A percentile compares a stretch with the other conserved stretches of the same genome.
phyloP scores from a whole-genome alignment of 2,329 filamentous ascomycete genomes.

The Escovopsis sp. region DNA sequence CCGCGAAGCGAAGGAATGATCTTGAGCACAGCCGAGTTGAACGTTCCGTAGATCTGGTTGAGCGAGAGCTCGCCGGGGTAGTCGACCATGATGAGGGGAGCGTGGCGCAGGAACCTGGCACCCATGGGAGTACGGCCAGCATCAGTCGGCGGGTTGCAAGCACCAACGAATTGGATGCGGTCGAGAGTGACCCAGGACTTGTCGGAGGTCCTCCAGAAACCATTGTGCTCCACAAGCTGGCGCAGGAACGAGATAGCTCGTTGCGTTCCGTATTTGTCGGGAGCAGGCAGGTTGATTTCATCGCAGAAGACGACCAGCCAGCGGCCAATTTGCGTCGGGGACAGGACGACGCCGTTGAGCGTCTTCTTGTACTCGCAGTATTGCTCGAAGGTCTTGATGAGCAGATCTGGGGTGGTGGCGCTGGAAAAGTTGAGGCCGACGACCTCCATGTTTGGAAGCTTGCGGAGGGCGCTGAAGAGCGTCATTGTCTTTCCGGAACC shows the following conservation, averaged over 20 bases:
- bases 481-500: conserved; percentile 99
- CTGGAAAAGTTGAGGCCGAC: conserved; percentile 99
- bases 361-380: conserved; percentile 99
- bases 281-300: conserved; percentile 96
- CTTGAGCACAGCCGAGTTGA: conserved; percentile 92
- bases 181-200: conserved; percentile 97
- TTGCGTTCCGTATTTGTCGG: conserved; percentile 95
- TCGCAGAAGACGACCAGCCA: conserved; percentile 99
- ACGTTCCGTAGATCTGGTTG: conserved; percentile 95
- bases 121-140: conserved; percentile 91
- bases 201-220: conserved; percentile 96
- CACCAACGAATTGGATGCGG: conserved; percentile 96
- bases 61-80: conserved; percentile 93
- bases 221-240: conserved; percentile 95
- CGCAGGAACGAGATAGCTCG: conserved; percentile 93
- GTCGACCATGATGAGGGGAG: conserved; percentile 98
- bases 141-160: conserved; percentile 96
- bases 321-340: conserved; percentile 87
- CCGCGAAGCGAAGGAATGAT: conserved; percentile 90
- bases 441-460: conserved; percentile 96
- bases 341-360: conserved; percentile 86
- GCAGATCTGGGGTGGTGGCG: conserved; percentile 88
- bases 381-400: conserved; percentile 98
- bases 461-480: conserved; percentile 89
- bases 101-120: conserved; percentile 84